Percentiles rank a stretch among this genome's conserved stretches.
phyloP scores from a whole-genome alignment of 257 asterid species.

The Solanum sparsipilum region DNA sequence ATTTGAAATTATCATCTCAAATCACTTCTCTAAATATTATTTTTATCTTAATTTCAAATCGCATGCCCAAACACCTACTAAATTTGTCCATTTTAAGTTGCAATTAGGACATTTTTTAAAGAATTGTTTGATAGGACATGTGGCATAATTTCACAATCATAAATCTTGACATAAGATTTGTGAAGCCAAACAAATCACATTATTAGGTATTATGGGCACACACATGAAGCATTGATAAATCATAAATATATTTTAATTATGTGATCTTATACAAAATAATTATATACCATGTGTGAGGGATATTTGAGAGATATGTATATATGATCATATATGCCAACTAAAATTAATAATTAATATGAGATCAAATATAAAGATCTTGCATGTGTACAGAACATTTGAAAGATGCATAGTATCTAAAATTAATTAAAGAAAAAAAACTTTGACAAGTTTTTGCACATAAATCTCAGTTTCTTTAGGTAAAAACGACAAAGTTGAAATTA shows the following conservation, averaged over 20 bases:
- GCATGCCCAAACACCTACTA: not conserved
- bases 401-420: not conserved
- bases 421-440: not conserved
- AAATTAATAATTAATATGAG: not conserved
- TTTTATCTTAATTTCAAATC: no score
- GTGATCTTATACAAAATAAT: not conserved
- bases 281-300: not conserved
- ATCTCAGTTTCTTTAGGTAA: not conserved
- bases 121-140: not conserved
- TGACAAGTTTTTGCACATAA: not conserved
- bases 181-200: not conserved
- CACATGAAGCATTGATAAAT: not conserved
- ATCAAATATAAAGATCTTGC: not conserved
- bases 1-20: not conserved
- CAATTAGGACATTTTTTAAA: not conserved
- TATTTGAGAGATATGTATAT: not conserved
- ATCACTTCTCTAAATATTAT: rapidly evolving
- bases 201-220: not conserved
- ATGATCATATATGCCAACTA: not conserved
- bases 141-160: not conserved
- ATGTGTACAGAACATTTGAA: not conserved
- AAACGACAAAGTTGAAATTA: not conserved
- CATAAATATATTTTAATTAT: not conserved
- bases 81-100: not conserved
- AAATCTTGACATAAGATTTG: not conserved